These are phyloP conservation scores for Casuarina cunninghamiana DNA, from an alignment of 306 rosid species.

Conservation along the genomic window DNA sequence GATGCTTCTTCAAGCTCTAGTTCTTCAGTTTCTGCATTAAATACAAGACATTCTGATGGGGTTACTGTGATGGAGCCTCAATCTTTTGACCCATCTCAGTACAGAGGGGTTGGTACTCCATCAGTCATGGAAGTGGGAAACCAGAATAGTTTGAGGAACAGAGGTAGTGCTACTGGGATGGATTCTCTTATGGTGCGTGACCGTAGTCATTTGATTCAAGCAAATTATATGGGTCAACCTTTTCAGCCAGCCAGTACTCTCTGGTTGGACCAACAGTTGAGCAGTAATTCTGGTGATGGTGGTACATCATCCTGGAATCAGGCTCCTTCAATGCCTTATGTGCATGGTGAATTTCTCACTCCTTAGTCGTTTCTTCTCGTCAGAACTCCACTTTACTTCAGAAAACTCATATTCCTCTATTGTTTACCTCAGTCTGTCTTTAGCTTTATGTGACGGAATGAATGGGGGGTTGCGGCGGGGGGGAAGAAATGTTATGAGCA, in stretches of 20 bases:
- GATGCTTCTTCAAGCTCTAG: constrained; percentile 54
- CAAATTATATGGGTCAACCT: constrained; percentile 73
- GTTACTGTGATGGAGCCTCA: constrained; percentile 59
- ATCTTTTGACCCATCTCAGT: constrained; percentile 49
- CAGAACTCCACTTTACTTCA: constrained; percentile 1
- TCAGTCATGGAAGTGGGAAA: constrained; percentile 62
- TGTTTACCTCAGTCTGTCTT: background rate
- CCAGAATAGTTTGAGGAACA: constrained; percentile 49
- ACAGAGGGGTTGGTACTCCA: constrained; percentile 41
- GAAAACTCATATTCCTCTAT: background rate
- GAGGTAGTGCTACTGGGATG: constrained; percentile 46
- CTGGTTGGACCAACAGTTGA: constrained; percentile 78
- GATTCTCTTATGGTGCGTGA: constrained; percentile 59
- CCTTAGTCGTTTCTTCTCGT: constrained; percentile 12
- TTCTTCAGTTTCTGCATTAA: constrained; percentile 60
- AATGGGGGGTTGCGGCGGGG: background rate
- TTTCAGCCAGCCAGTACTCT: constrained; percentile 68
- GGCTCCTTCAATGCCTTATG: constrained; percentile 54
- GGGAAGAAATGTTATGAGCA: background rate
- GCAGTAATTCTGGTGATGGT: constrained; percentile 51
- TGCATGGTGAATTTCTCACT: constrained; percentile 49
- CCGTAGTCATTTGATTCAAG: constrained; percentile 61
- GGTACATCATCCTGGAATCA: constrained; percentile 71
- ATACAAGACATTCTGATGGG: constrained; percentile 63
- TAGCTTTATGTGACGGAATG: background rate